Evolutionary conservation across 2,329 filamentous ascomycete genomes (phyloP).

Genomic region (Dactylella cylindrospora): DNA sequence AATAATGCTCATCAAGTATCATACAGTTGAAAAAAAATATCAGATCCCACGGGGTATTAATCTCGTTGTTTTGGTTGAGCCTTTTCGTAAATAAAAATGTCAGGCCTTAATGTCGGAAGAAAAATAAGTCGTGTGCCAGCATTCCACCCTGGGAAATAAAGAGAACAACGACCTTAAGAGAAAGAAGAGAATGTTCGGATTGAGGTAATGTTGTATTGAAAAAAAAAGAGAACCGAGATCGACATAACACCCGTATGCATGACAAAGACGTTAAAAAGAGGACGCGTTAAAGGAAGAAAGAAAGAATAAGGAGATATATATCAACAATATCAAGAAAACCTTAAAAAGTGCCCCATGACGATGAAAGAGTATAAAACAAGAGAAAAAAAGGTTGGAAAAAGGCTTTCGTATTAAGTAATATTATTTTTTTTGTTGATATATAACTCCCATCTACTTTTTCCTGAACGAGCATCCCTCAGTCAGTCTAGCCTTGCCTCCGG

Average conservation of each 20-base stretch:
- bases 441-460: slow-evolving; percentile 80
- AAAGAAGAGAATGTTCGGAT: slow-evolving; percentile 16
- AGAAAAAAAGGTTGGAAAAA: slow-evolving; percentile 56
- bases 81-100: slow-evolving; percentile 29
- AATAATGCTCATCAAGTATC: slow-evolving; percentile 43
- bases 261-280: slow-evolving; percentile 31
- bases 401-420: slow-evolving; percentile 44
- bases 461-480: slow-evolving; percentile 99
- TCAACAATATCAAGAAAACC: slow-evolving; percentile 24
- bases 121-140: slow-evolving; percentile 1
- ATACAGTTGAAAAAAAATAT: slow-evolving; percentile 35
- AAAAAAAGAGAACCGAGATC: slow-evolving; percentile 34
- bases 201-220: slow-evolving; percentile 5
- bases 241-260: slow-evolving; percentile 43
- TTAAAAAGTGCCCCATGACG: slow-evolving; percentile 34
- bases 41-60: slow-evolving; percentile 43
- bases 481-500: slow-evolving; percentile 96
- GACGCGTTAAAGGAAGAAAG: slow-evolving; percentile 6
- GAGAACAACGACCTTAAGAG: background rate
- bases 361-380: slow-evolving; percentile 45
- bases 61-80: background rate
- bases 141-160: background rate
- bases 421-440: slow-evolving; percentile 14
- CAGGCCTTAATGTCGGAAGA: slow-evolving; percentile 14
- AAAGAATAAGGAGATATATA: slow-evolving; percentile 19